Base-by-base conservation (phyloP, 2,329 filamentous ascomycete species). In the Chaetomium sp. region DNA sequence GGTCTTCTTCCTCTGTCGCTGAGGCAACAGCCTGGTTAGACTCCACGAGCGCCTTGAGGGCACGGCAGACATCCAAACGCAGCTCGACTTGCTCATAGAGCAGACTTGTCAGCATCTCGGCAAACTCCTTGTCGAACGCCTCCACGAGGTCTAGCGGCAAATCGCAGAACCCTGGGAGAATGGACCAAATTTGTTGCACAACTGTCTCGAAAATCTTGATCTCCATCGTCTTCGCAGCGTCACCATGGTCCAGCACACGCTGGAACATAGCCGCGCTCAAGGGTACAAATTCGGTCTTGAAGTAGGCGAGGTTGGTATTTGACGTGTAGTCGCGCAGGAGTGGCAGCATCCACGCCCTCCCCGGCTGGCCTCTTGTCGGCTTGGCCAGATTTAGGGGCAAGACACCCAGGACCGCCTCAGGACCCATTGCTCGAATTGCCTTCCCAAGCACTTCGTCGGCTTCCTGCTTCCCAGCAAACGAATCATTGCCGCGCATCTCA, bases 151-250 rank as follows among this genome's bases (percentile, higher is more conserved):
- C 95, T 42, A 97, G 78, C 1, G 95, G 94, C 61, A 97, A 81
- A 75, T 97, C 92, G 76, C 95, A 98, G 79, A 97, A 99, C 1
- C 95, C 95, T 0, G 95, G 94, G 19, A 99, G 83, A 59, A 91
- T 89, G 0, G 92, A 92, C 95, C 95, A 99, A 50, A 94, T 93
- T 75, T 99, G 95, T 70, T 96, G 90, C 9, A 99, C 92, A 4
- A 99, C 82, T 0, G 95, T 98, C 79, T 99, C 94, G 75, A 95
- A 99, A 65, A 99, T 96, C 82, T 99, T 99, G 74, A 95, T 86
- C 76, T 98, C 93, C 85, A 97, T 93, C 0, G 92, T 95, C 82
- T 97, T 97, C 74, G 94, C 91, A 16, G 87, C 87, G 25, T 86
- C 81, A 16, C 90, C 91, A 72, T 96, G 90, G 67, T 96, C 90